phyloP scores from a whole-genome alignment of 2,329 filamentous ascomycete species.

The Aspergillus sp. region DNA sequence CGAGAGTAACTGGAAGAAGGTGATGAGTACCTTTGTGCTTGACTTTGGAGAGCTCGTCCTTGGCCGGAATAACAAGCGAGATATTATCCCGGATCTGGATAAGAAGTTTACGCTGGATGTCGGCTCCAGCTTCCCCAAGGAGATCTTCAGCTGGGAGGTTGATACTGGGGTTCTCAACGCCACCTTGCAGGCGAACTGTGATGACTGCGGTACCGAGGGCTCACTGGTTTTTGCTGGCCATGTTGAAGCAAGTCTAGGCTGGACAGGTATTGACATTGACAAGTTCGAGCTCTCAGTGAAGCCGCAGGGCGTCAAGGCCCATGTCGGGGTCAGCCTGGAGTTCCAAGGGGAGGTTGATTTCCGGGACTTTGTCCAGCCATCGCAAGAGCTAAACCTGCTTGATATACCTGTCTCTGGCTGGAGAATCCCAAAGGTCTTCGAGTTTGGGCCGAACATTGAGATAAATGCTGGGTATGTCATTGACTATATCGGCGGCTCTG shows the following conservation, averaged over 20 bases:
- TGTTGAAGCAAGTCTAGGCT: conserved; percentile 6
- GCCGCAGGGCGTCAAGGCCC: conserved; percentile 3
- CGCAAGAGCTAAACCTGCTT: not conserved
- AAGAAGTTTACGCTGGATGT: conserved; percentile 3
- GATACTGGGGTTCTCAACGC: not conserved
- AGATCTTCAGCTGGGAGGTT: conserved; percentile 7
- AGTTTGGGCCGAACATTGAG: conserved; percentile 6
- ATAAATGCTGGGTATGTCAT: conserved; percentile 9
- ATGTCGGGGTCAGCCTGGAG: conserved; percentile 5
- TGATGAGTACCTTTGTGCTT: conserved; percentile 4
- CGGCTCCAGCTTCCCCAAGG: not conserved
- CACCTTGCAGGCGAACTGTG: conserved; percentile 2
- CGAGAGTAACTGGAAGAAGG: conserved; percentile 10
- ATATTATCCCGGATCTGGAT: not conserved
- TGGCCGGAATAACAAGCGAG: not conserved
- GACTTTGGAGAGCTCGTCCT: conserved; percentile 11
- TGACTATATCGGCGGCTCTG: conserved; percentile 6
- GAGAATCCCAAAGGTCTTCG: not conserved
- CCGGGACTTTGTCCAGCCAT: not conserved
- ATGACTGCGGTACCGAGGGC: conserved; percentile 7
- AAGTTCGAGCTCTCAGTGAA: conserved; percentile 9
- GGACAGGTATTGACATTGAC: not conserved
- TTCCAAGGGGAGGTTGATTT: conserved; percentile 5
- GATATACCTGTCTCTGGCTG: conserved; percentile 8
- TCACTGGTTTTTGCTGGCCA: conserved; percentile 7